Percentiles rank a stretch among this genome's conserved stretches.
These are phyloP conservation scores for Pilaira anomala DNA, from an alignment of 192 early-diverging fungal species.

Conservation along the genomic window DNA sequence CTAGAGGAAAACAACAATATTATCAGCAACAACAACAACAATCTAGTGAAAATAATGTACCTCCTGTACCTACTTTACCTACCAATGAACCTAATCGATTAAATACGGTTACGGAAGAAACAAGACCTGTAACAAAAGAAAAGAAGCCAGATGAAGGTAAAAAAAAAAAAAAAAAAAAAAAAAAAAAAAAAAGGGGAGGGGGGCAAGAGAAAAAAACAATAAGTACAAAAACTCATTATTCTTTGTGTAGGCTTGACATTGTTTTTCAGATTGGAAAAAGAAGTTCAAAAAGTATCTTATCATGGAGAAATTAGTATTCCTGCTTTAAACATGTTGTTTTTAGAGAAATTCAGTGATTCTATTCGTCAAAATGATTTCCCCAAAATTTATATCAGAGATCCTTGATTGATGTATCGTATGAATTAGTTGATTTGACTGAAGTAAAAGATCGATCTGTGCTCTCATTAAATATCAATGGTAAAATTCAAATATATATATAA, in stretches of 20 bases:
- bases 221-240: background rate
- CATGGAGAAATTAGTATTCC: conserved; percentile 54
- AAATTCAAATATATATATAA: background rate
- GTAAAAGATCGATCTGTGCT: conserved; percentile 56
- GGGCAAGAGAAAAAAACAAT: background rate
- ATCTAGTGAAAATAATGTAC: conserved; percentile 9
- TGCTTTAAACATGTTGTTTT: conserved; percentile 65
- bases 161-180: background rate
- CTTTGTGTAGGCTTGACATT: conserved; percentile 21
- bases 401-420: conserved; percentile 54
- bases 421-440: conserved; percentile 61
- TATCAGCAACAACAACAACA: conserved; percentile 1
- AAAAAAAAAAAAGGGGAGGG: background rate
- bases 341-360: conserved; percentile 66
- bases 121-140: background rate
- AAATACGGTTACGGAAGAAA: background rate
- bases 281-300: conserved; percentile 54
- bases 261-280: conserved; percentile 62
- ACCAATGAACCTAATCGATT: background rate
- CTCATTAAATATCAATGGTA: conserved; percentile 54
- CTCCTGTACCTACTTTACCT: conserved; percentile 22
- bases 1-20: conserved; percentile 2
- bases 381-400: conserved; percentile 64
- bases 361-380: conserved; percentile 64
- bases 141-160: conserved; percentile 1